phyloP scores from a whole-genome alignment of 1,284 basidiomycete genomes.

The Rhodotorula sp. region DNA sequence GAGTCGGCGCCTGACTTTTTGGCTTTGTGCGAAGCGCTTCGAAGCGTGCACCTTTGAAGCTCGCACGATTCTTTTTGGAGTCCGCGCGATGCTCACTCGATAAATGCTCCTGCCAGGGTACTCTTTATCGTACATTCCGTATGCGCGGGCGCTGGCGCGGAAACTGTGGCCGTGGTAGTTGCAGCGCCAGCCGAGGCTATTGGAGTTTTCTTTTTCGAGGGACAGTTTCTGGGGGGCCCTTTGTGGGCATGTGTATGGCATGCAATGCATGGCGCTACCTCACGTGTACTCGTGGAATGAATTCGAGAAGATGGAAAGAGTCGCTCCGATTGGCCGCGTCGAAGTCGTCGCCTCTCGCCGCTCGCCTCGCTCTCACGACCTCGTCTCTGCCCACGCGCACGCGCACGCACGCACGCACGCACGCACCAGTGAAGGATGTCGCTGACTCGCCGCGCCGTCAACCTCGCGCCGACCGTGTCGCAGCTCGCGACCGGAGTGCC shows the following conservation, averaged over 20 bases:
- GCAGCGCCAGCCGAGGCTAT: not conserved
- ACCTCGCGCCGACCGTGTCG: slow-evolving; percentile 76
- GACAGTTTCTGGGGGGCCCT: not conserved
- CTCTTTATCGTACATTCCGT: slow-evolving; percentile 69
- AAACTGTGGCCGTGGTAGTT: slow-evolving; percentile 26
- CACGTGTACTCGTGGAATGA: not conserved
- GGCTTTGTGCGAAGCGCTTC: not conserved
- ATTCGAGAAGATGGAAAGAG: not conserved
- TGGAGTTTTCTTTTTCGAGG: not conserved
- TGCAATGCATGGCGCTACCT: not conserved
- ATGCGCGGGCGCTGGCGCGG: slow-evolving; percentile 59
- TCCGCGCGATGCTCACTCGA: slow-evolving; percentile 45
- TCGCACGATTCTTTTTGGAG: too few relatives aligned
- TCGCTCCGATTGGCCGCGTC: not conserved
- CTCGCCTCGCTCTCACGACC: not conserved
- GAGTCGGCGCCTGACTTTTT: slow-evolving; percentile 40
- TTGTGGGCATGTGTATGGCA: not conserved
- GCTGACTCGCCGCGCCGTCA: slow-evolving; percentile 58
- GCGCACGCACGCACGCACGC: not conserved
- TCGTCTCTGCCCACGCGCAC: too few relatives aligned
- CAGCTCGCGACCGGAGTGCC: slow-evolving; percentile 72
- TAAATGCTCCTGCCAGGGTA: slow-evolving; percentile 19
- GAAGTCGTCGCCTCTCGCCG: not conserved
- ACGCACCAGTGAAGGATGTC: not conserved
- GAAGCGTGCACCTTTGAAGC: too few relatives aligned